These are phyloP conservation scores for Fusarium brevicatenulatum DNA, from an alignment of 2,329 filamentous ascomycete species.

Conservation along the genomic window DNA sequence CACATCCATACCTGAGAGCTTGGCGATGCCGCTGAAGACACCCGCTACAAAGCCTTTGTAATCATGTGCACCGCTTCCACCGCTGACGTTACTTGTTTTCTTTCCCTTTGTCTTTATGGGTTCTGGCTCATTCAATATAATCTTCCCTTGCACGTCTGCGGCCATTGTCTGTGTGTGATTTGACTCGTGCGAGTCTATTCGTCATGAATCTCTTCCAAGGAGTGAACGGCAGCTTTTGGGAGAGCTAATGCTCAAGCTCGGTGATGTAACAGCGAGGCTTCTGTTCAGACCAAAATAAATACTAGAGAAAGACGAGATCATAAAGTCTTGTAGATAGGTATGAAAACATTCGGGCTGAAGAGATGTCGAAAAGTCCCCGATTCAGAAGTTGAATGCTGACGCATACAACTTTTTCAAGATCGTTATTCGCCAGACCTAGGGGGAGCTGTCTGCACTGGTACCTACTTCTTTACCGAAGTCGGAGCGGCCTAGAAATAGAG, in stretches of 20 bases:
- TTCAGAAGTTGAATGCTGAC: slow-evolving; percentile 26
- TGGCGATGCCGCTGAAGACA: slow-evolving; percentile 94
- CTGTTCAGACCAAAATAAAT: not conserved
- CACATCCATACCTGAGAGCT: slow-evolving; percentile 74
- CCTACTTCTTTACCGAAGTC: slow-evolving; percentile 24
- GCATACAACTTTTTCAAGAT: slow-evolving; percentile 27
- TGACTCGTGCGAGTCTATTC: slow-evolving; percentile 10
- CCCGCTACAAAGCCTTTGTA: slow-evolving; percentile 98
- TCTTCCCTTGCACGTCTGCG: slow-evolving; percentile 31
- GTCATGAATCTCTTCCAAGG: not conserved
- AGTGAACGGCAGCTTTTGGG: not conserved
- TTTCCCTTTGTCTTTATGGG: slow-evolving; percentile 3
- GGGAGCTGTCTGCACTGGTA: slow-evolving; percentile 17
- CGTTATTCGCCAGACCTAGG: slow-evolving; percentile 27
- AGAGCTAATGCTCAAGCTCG: not conserved
- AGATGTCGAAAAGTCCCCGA: not conserved
- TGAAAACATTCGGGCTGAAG: not conserved
- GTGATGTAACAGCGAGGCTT: not conserved
- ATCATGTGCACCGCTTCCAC: slow-evolving; percentile 52
- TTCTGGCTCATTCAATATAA: not conserved
- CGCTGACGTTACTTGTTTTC: slow-evolving; percentile 2
- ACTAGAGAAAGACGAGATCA: not conserved
- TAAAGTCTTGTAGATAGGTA: not conserved
- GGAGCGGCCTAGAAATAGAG: slow-evolving; percentile 8
- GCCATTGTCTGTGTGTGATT: slow-evolving; percentile 32